These are phyloP conservation scores for Paxillus involutus DNA, from an alignment of 768 basidiomycete species.

Conservation along the genomic window DNA sequence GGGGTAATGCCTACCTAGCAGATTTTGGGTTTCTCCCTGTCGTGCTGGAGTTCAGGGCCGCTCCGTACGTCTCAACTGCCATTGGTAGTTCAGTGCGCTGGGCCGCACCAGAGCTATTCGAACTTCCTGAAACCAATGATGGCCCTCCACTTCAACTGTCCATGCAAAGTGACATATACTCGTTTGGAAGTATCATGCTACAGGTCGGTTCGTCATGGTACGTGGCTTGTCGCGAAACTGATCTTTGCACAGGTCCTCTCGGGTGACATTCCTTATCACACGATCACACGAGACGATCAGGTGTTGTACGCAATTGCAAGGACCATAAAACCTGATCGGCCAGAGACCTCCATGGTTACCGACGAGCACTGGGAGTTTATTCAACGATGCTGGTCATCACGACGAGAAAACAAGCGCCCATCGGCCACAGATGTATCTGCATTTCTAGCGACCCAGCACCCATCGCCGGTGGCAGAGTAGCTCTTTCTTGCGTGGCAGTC, in stretches of 20 bases:
- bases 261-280: conserved; percentile 21
- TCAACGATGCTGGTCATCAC: conserved; percentile 26
- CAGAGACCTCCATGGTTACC: not conserved
- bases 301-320: conserved; percentile 20
- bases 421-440: too few species aligned
- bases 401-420: conserved; percentile 1
- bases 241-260: conserved; percentile 25
- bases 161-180: conserved; percentile 41
- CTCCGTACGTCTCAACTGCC: conserved; percentile 26
- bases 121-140: conserved; percentile 25
- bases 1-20: conserved; percentile 30
- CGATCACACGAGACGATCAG: conserved; percentile 23
- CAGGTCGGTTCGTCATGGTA: conserved; percentile 19
- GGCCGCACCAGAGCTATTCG: conserved; percentile 45
- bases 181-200: conserved; percentile 35
- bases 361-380: conserved; percentile 19
- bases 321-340: conserved; percentile 11
- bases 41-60: conserved; percentile 20
- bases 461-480: too few species aligned
- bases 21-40: conserved; percentile 38
- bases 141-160: conserved; percentile 11
- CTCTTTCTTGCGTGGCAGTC: too few species aligned
- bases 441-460: too few species aligned
- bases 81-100: conserved; percentile 48
- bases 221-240: not conserved